phyloP scores from a whole-genome alignment of 2,329 filamentous ascomycete species.

The Colletotrichum tanaceti region DNA sequence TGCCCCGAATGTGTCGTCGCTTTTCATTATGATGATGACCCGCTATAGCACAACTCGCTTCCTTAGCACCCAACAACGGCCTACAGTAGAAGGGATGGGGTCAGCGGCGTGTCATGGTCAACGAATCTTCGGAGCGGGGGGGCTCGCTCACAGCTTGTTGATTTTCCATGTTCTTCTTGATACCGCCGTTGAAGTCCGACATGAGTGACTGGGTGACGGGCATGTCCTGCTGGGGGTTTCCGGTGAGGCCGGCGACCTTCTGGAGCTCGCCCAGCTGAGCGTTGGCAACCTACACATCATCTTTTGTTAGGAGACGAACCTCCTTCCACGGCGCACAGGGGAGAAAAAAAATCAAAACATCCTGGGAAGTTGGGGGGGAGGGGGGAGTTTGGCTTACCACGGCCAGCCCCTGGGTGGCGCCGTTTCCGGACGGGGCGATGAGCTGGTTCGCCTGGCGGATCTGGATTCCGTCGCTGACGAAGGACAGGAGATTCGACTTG shows the following conservation, averaged over 20 bases:
- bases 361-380: too few species aligned
- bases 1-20: conserved; percentile 16
- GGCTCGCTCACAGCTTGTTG: conserved; percentile 27
- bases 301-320: background rate
- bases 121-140: too few species aligned
- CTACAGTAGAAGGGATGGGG: background rate
- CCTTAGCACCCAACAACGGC: conserved; percentile 28
- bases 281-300: conserved; percentile 29
- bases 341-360: too few species aligned
- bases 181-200: conserved; percentile 38
- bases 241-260: conserved; percentile 34
- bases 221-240: conserved; percentile 33
- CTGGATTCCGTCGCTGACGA: conserved; percentile 39
- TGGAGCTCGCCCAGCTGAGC: conserved; percentile 35
- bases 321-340: too few species aligned
- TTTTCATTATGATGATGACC: conserved; percentile 16
- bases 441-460: conserved; percentile 39
- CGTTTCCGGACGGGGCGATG: conserved; percentile 34
- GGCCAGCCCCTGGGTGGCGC: conserved; percentile 26
- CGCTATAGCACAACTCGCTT: background rate
- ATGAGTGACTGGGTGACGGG: conserved; percentile 30
- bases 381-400: conserved; percentile 32
- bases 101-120: background rate
- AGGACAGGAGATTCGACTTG: conserved; percentile 39
- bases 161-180: conserved; percentile 40